Evolutionary conservation across 441 rosid genomes (phyloP), one percentile per base, ranked within the genome.

Genomic region (Theobroma grandiflorum): DNA sequence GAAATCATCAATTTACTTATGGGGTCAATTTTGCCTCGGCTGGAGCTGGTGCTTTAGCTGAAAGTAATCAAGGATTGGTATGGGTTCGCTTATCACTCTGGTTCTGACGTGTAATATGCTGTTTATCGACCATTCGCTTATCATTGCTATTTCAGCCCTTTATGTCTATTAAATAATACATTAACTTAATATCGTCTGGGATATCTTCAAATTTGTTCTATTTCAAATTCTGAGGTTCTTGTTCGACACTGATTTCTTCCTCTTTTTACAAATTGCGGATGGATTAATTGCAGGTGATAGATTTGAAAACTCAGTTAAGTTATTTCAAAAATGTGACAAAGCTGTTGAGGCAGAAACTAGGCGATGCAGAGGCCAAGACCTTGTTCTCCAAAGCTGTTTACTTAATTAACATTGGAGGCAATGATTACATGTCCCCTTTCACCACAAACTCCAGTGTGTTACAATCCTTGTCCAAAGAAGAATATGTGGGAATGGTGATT

Each of bases 1-100:
- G 42, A 18, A 77, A 77, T 53, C 74, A 77, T 49, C 80, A 65
- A 10, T 81, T 80, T n/a, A 74, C 38, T 1, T 59, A 77, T 50
- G 98, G 97, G 4, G 92, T 80, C 62, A 94, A 93, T 79, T 93
- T 94, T 47, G 98, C 98, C 15, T 91, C 98, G 2, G 88, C 85
- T 8, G 95, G 97, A 62, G 97, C 96, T 0, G 97, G 98, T 61
- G 94, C 89, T 82, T 87, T 92, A 15, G 85, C 84, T 0, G 94
- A 92, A 81, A 92, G 96, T 1, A 80, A 79, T 80, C 79, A 78
- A 83, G 94, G 91, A 68, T 79, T 78, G 75, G 98, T 90, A 91
- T 67, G 94, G 14, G 33, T 15, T 72, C 43, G 3, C 0, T 26
- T 26, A 26, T 26, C 31, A 26, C 31, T 26, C 31, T 26, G 31